Percentiles rank a stretch among this genome's conserved stretches.
Conservation (phyloP, 495 filamentous ascomycete species). For the Pyrenopolyporus hunteri region DNA sequence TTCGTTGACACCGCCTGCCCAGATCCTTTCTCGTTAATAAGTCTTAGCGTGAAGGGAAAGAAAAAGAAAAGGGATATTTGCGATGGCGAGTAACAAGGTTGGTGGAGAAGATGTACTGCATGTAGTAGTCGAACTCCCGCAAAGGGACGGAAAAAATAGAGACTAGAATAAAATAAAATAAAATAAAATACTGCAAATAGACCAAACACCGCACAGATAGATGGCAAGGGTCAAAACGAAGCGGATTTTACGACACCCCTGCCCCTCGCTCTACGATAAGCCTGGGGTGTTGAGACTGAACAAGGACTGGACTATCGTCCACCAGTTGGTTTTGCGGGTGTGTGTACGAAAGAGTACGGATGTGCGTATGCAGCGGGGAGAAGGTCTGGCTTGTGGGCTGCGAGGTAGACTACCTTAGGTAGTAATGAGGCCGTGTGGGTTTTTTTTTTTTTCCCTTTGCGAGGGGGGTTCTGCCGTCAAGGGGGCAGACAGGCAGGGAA, state of each 20-base stretch:
- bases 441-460: conserved; percentile 8
- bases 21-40: conserved; percentile 23
- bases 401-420: conserved; percentile 13
- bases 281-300: conserved; percentile 21
- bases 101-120: conserved; percentile 28
- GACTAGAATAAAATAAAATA: conserved; percentile 9
- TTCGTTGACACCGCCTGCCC: conserved; percentile 14
- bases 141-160: conserved; percentile 7
- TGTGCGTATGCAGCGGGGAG: conserved; percentile 11
- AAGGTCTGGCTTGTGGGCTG: neutral
- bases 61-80: conserved; percentile 31
- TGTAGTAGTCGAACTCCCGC: conserved; percentile 17
- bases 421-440: conserved; percentile 19
- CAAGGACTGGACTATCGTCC: conserved; percentile 17
- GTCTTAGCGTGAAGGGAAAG: conserved; percentile 9
- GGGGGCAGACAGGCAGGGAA: conserved; percentile 12
- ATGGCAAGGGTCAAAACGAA: conserved; percentile 34
- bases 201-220: conserved; percentile 32
- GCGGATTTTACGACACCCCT: conserved; percentile 33
- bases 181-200: conserved; percentile 10
- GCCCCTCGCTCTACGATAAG: conserved; percentile 34
- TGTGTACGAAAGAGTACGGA: conserved; percentile 27
- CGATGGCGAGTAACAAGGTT: conserved; percentile 28
- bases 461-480: conserved; percentile 19
- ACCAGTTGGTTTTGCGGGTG: conserved; percentile 20